phyloP scores from a whole-genome alignment of 768 basidiomycete genomes.

The Stropharia rugosoannulata region DNA sequence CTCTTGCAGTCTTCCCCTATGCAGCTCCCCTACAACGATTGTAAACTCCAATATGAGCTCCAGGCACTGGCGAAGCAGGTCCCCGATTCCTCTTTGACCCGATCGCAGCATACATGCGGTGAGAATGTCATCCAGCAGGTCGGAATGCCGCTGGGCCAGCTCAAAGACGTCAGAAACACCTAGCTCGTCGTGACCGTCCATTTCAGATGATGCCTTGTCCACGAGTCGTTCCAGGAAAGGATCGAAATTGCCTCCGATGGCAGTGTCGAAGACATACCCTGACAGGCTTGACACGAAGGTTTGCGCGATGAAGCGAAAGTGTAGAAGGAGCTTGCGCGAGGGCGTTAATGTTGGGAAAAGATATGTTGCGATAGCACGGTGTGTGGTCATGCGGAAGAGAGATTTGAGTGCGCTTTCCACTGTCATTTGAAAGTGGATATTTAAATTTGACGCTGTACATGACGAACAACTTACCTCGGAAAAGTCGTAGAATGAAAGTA shows the following conservation, averaged over 20 bases:
- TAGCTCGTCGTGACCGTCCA: background rate
- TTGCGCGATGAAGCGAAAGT: conserved; percentile 74
- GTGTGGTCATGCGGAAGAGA: conserved; percentile 60
- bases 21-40: conserved; percentile 61
- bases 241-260: conserved; percentile 75
- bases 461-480: conserved; percentile 56
- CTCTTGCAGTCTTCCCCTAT: conserved; percentile 54
- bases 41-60: conserved; percentile 69
- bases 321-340: conserved; percentile 54
- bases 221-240: conserved; percentile 53
- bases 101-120: conserved; percentile 73
- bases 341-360: conserved; percentile 59
- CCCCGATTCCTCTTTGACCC: conserved; percentile 62
- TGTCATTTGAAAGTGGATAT: conserved; percentile 18
- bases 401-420: conserved; percentile 69
- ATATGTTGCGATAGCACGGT: conserved; percentile 32
- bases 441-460: background rate
- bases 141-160: conserved; percentile 65
- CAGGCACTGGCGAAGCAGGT: conserved; percentile 60
- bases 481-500: conserved; percentile 72
- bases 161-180: conserved; percentile 73
- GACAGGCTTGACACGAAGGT: conserved; percentile 68
- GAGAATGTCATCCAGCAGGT: conserved; percentile 71
- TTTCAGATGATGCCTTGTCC: background rate
- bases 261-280: conserved; percentile 77